These are phyloP conservation scores for Cicer yamashitae DNA, from an alignment of 306 rosid species.

Conservation along the genomic window DNA sequence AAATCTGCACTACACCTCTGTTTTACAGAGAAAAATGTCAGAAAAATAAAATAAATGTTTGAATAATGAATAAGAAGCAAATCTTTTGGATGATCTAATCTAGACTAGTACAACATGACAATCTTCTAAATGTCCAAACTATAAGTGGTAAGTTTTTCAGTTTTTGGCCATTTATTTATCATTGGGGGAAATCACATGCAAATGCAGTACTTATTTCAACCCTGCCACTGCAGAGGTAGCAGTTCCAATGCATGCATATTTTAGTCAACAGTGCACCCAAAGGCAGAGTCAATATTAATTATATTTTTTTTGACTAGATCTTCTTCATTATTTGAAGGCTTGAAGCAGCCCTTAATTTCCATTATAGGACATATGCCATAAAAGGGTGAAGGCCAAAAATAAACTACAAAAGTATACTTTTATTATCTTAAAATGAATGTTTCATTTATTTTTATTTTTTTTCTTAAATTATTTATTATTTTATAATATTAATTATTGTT, in stretches of 20 bases:
- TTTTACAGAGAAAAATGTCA: neutral
- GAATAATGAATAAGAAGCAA: slow-evolving; percentile 33
- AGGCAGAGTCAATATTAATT: no score
- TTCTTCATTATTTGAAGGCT: no score
- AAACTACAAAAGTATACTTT: no score
- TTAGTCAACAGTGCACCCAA: neutral
- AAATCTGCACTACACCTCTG: neutral
- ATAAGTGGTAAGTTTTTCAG: neutral
- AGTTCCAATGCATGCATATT: neutral
- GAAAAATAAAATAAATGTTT: slow-evolving; percentile 12
- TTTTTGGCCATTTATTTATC: neutral
- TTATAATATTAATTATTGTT: no score
- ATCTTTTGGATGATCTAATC: slow-evolving; percentile 19
- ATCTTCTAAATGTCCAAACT: neutral
- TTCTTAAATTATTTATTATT: no score
- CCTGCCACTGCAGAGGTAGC: no score
- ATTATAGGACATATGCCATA: no score
- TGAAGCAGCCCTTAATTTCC: no score
- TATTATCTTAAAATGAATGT: no score
- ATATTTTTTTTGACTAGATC: no score
- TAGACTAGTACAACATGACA: neutral
- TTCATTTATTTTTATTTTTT: no score
- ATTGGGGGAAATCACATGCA: neutral
- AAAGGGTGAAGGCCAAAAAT: no score
- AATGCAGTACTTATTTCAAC: neutral